Evolutionary conservation across 805 yeast species (phyloP).

Genomic region (Starmerella bombicola): DNA sequence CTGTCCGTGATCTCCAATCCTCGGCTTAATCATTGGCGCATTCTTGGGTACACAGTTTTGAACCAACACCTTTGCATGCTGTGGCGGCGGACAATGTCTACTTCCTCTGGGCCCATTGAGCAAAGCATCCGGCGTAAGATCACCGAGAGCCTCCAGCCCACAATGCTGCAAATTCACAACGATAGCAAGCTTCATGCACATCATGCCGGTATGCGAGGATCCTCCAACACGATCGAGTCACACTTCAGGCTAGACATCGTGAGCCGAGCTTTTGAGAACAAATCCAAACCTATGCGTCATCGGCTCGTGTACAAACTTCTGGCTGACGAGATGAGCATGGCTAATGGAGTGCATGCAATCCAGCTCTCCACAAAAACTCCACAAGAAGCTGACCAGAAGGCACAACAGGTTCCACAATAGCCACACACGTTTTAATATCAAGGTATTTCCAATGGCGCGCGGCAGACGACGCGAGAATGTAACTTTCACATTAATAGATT

Average conservation of each 20-base stretch:
- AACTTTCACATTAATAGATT: conserved; percentile 5
- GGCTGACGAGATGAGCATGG: conserved; percentile 52
- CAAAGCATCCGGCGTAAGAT: conserved; percentile 37
- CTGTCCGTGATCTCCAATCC: not conserved
- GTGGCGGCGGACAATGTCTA: conserved; percentile 9
- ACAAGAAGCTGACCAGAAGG: conserved; percentile 35
- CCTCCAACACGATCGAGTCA: conserved; percentile 59
- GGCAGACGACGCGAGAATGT: not conserved
- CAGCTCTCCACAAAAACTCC: conserved; percentile 74
- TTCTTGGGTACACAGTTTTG: too few species aligned
- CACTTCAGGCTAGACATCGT: conserved; percentile 70
- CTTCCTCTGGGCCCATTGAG: conserved; percentile 34
- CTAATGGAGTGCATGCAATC: conserved; percentile 72
- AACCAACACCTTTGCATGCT: not conserved
- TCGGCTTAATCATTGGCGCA: too few species aligned
- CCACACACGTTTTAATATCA: too few species aligned
- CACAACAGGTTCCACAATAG: not conserved
- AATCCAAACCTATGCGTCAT: conserved; percentile 62
- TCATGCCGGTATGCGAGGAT: conserved; percentile 70
- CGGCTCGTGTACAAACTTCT: conserved; percentile 56
- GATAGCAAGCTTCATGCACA: conserved; percentile 84
- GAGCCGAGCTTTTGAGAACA: conserved; percentile 53
- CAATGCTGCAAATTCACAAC: conserved; percentile 43
- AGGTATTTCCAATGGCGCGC: too few species aligned
- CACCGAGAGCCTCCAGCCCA: conserved; percentile 34